These are phyloP conservation scores for Firmiana major DNA, from an alignment of 345 rosid genomes.

Conservation along the genomic window DNA sequence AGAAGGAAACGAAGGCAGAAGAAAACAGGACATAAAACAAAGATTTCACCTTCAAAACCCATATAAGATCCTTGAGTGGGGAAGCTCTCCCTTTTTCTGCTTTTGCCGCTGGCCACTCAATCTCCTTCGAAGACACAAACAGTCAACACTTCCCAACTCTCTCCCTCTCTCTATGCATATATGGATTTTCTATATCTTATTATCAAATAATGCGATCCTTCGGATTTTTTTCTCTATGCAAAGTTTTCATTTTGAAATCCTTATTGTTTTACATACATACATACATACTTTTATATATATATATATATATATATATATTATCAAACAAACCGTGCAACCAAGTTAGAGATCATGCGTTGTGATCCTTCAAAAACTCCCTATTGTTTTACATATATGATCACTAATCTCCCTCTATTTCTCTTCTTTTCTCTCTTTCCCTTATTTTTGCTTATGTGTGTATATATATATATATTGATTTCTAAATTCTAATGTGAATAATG, in stretches of 20 bases:
- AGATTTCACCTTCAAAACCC: slow-evolving; percentile 27
- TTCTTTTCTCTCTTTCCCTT: background rate
- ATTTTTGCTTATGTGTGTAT: background rate
- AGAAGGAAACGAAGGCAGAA: background rate
- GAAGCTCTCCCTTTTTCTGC: slow-evolving; percentile 13
- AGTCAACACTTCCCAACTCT: background rate
- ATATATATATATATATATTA: too few relatives aligned
- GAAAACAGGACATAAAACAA: slow-evolving; percentile 34
- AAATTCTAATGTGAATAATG: background rate
- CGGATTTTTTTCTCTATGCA: background rate
- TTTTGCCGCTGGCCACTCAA: slow-evolving; percentile 31
- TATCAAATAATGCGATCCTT: background rate
- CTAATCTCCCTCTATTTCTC: too few relatives aligned
- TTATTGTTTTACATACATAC: too few relatives aligned
- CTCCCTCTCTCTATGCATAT: background rate
- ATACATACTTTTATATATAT: too few relatives aligned
- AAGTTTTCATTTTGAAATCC: background rate
- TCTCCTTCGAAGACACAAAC: background rate
- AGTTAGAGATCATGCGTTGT: too few relatives aligned
- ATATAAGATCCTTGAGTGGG: slow-evolving; percentile 16
- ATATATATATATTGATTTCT: background rate
- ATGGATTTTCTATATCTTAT: background rate
- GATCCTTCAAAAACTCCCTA: too few relatives aligned
- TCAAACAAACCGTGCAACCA: too few relatives aligned
- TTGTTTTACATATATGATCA: too few relatives aligned